Evolutionary conservation across 2,329 filamentous ascomycete genomes (phyloP), one percentile per base, ranked within the genome.

Genomic region (Bimuria novae-zelandiae): DNA sequence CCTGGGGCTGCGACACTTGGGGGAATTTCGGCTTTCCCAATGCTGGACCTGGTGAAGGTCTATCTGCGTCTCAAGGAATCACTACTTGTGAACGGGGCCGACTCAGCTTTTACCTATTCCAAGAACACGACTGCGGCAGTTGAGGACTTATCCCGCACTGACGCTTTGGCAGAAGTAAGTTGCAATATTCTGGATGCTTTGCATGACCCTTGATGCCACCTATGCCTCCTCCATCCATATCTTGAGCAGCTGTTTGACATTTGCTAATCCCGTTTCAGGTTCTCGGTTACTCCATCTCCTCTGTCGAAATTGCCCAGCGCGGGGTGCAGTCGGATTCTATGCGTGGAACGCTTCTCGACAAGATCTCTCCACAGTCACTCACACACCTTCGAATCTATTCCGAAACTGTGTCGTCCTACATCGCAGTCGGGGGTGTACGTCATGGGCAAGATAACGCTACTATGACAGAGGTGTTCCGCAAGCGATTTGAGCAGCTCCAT

Each of bases 271-370:
- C 1, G 73, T 92, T 86, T 12, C 80, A 81, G 52, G 79, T 85
- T 1, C 85, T 97, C 12, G 93, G 90, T 1, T 91, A 87, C 69
- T 93, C 92, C 0, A 92, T 99, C 53, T 88, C 92, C 7, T 87
- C 92, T 0, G 86, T 90, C 3, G 94, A 99, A 75, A 96, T 97
- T 60, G 88, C 92, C 58, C 92, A 97, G 71, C 88, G 94, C 63
- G 94, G 94, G 6, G 80, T 91, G 3, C 89, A 90, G 62, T 85
- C 86, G 19, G 84, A 89, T 59, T 82, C 84, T 41, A 49, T 68
- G 21, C 88, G 89, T 49, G 81, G 85, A 72, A 93, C 89, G 4
- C 77, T 97, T 40, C 75, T 97, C 17, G 89, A 93, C 60, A 92
- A 88, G 65, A 88, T 97, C 46, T 88, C 94, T 0, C 89, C 93